phyloP scores from a whole-genome alignment of 306 rosid species.

The Gleditsia sinensis region DNA sequence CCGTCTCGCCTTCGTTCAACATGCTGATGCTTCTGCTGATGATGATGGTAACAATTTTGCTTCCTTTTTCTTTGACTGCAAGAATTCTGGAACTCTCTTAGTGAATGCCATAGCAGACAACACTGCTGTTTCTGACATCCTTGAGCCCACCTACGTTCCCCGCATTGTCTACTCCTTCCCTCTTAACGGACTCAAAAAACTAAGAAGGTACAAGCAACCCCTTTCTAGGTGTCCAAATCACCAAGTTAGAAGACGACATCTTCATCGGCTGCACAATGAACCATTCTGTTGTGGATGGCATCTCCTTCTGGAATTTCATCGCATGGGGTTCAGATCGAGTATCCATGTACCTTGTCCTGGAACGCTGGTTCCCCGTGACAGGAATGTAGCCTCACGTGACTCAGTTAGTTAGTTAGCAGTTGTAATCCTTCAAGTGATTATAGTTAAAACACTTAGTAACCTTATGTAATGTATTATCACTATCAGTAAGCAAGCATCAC shows the following conservation, averaged over 20 bases:
- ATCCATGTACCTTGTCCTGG: too few species aligned
- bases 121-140: slow-evolving; percentile 34
- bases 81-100: slow-evolving; percentile 32
- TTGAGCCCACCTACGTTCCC: slow-evolving; percentile 32
- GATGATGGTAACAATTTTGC: too few species aligned
- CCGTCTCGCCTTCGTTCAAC: slow-evolving; percentile 24
- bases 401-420: too few species aligned
- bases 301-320: slow-evolving; percentile 35
- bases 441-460: too few species aligned
- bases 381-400: too few species aligned
- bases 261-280: slow-evolving; percentile 18
- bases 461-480: too few species aligned
- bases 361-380: too few species aligned
- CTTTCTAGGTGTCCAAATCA: slow-evolving; percentile 44
- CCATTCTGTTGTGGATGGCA: slow-evolving; percentile 20
- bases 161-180: slow-evolving; percentile 38
- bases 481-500: too few species aligned
- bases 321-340: slow-evolving; percentile 20
- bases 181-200: slow-evolving; percentile 27
- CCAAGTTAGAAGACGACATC: too few species aligned
- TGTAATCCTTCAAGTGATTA: too few species aligned
- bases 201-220: slow-evolving; percentile 33
- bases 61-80: slow-evolving; percentile 30
- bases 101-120: slow-evolving; percentile 30
- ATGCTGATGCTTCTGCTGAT: too few species aligned